Conservation (phyloP, 2,329 filamentous ascomycete species). For the Aquanectria penicillioides region DNA sequence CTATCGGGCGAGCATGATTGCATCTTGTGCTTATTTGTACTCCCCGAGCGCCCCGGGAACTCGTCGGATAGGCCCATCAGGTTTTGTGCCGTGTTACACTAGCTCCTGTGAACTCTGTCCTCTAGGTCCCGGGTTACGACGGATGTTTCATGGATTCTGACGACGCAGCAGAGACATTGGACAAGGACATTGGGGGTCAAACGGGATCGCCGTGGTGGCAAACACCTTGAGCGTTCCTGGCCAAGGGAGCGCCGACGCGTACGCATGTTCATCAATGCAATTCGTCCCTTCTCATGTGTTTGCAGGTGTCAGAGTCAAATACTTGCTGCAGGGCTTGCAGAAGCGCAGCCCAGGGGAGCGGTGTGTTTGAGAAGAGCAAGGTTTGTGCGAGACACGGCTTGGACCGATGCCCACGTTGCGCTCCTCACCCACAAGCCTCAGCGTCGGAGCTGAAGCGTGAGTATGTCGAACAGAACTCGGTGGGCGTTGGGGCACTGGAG, state of each 20-base stretch:
- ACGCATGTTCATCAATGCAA: background rate
- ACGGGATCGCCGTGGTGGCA: background rate
- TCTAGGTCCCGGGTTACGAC: background rate
- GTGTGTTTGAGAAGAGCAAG: slow-evolving; percentile 23
- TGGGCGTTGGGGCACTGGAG: slow-evolving; percentile 1
- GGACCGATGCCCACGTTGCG: slow-evolving; percentile 10
- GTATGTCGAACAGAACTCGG: slow-evolving; percentile 8
- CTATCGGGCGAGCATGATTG: background rate
- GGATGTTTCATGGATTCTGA: background rate
- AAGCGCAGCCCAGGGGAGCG: slow-evolving; percentile 14
- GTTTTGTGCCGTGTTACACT: background rate
- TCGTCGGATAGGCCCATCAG: background rate
- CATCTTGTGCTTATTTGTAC: background rate
- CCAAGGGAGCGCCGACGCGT: background rate
- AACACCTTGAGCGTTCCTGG: slow-evolving; percentile 2
- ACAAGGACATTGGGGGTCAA: background rate
- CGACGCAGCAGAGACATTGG: background rate
- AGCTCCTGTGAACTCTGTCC: background rate
- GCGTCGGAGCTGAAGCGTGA: slow-evolving; percentile 9
- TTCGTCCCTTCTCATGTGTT: too few relatives aligned
- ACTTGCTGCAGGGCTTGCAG: slow-evolving; percentile 19
- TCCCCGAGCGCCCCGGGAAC: background rate
- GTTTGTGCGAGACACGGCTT: slow-evolving; percentile 14
- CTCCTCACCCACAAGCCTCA: slow-evolving; percentile 4
- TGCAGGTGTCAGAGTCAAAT: too few relatives aligned